Base-by-base conservation (phyloP, 2,329 filamentous ascomycete species). In the Aureobasidium sp. region DNA sequence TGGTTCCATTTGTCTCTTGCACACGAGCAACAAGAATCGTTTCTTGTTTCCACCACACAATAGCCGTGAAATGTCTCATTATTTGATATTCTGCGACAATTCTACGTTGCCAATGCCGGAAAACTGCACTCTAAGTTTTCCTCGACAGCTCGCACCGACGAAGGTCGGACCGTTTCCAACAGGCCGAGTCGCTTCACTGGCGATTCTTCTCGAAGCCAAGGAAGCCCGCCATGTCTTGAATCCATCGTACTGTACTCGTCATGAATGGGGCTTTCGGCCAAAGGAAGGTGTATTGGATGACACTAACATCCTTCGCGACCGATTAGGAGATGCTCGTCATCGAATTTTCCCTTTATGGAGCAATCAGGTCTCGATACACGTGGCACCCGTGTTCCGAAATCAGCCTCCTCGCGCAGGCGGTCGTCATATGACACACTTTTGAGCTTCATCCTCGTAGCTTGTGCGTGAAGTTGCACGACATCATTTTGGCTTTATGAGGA, bases 41-140 rank as follows among this genome's bases (percentile, higher is more conserved):
- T 32, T 19, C n/a, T n/a, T n/a, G n/a, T 48, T 37, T 37, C 44
- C 44, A 48, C 32, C 45, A 49, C 22, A 38, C 45, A 49, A 30
- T 32, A 16, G 45, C 19, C 48, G 21, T 19, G 6, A 32, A 41
- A 32, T 51, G 48, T 51, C 48, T 51, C 48, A 51, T 32, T 40
- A 51, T 51, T 34, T 40, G 25, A 40, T 16, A 40, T 51, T 41
- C 37, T 51, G 48, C 35, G 48, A 51, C 48, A 51, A 29, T 34
- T 51, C 48, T 51, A 40, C 48, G 48, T 51, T 51, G 37, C 11
- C 32, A 21, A 22, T 29, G 8, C 19, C 24, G 16, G 29, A 30
- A 14, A 34, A 14, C 34, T 29, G 24, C 17, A n/a, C 34, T 49
- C n/a, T 8, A 29, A 29, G 16, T 21, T 27, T 37, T 37, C 44